Base-by-base conservation (phyloP, 78 protist genomes). In the Blattamonas nauphoetae region DNA sequence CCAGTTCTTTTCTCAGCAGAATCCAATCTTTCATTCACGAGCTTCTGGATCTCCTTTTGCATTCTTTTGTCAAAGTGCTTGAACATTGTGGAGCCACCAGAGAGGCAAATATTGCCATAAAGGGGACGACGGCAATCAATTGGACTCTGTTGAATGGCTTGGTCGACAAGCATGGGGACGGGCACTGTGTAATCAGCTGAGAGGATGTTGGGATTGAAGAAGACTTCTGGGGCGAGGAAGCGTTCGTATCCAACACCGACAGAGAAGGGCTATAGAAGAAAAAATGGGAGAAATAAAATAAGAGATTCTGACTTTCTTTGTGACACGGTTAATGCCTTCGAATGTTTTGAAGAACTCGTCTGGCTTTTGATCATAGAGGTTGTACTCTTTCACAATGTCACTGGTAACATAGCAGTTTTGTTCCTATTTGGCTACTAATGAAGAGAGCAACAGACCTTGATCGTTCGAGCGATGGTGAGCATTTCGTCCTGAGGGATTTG, bases 11-110 rank as follows among this genome's bases (percentile, higher is more conserved):
- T 88, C 84, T 89, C 94, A 89, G 83, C 55, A 38, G 42, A 2
- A 82, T 88, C 85, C 91, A 92, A 29, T 0, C 91, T 32, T 3
- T 29, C 85, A 3, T 38, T 44, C 45, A 36, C 44, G 64, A 44
- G 0, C 89, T 41, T 36, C 92, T 91, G 91, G 86, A 97, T 86
- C 44, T 96, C 98, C 11, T 96, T 85, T 93, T 97, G 94, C 64
- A 96, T 90, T 6, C 98, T 94, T 77, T 88, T 78, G 78, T 94
- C 95, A 38, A 98, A 96, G 92, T 97, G 95, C 92, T 94, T 93
- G 93, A 96, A 98, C 99, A 98, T 96, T n/a, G 99, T 97, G 42
- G 98, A 91, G 41, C 99, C 99, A n/a, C 99, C 99, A 41, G 98
- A 96, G 42, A 98, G 94, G n/a, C 94, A 98, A 71, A 98, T 92